Evolutionary conservation across 108 stramenopile genomes (phyloP), one percentile per base, ranked within the genome.

Genomic region (Pseudonitzschia multiseries): DNA sequence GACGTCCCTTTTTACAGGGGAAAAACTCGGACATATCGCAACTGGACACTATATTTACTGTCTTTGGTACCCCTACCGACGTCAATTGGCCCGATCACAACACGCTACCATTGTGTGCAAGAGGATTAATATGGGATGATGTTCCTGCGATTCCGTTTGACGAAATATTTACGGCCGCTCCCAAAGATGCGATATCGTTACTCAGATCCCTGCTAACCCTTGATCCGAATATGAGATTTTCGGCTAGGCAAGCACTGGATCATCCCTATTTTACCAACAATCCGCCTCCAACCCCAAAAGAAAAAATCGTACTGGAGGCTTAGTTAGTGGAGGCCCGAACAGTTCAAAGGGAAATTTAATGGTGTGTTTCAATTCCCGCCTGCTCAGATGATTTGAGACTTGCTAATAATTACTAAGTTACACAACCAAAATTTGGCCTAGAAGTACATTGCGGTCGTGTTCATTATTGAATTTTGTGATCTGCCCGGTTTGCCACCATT

Each of bases 191-290:
- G 50, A 86, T 95, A 31, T 89, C 88, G 6, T 67, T 95, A 65
- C 76, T 95, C 17, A 67, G 93, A 50, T 89, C 88, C 18, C 89
- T 95, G 54, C 77, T 95, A 42, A 89, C 92, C 6, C 70, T 95
- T 65, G 93, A 95, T 71, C 93, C 93, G 20, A 95, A 95, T 69
- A 89, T 88, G 73, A 75, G 93, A 41, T 92, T 95, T 68, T 81
- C 87, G 21, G 93, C 93, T 46, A 80, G 84, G 13, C 90, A 95
- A 69, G 85, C 83, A 29, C 71, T 95, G 57, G 87, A 78, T 82
- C 93, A 95, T 79, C 93, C 93, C 4, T 95, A 95, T 79, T 95
- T 95, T 63, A 76, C 79, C 29, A 95, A 91, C 74, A 91, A 95
- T 73, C 93, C 93, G 40, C 83, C 85, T n/a, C 91, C 91, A 12